These are phyloP conservation scores for Aspergillus cristatus DNA, from an alignment of 495 filamentous ascomycete genomes.

Conservation along the genomic window DNA sequence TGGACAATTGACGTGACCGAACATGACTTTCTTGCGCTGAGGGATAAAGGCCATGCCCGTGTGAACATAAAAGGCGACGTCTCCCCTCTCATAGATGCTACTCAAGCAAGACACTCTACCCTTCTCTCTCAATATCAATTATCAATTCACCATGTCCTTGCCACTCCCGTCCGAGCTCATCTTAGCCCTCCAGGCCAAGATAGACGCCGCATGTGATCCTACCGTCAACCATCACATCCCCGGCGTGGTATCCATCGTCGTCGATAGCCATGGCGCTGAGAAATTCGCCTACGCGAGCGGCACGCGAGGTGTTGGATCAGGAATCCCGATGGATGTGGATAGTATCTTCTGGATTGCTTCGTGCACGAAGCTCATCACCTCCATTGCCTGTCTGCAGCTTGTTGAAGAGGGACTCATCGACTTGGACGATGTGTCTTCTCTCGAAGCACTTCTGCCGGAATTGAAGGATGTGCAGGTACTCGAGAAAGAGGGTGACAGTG, in stretches of 20 bases:
- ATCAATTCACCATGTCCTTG: too few species aligned
- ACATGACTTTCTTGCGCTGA: too few species aligned
- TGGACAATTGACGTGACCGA: too few species aligned
- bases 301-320: slow-evolving; percentile 23
- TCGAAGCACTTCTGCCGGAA: slow-evolving; percentile 43
- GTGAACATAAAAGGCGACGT: too few species aligned
- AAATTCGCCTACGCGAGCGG: slow-evolving; percentile 41
- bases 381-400: slow-evolving; percentile 53
- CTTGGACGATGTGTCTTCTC: slow-evolving; percentile 40
- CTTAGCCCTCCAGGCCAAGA: too few species aligned
- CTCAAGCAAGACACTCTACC: too few species aligned
- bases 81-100: too few species aligned
- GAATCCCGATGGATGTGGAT: slow-evolving; percentile 41
- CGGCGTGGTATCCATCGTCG: slow-evolving; percentile 3
- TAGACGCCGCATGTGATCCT: too few species aligned
- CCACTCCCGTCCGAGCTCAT: too few species aligned
- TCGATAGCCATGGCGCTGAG: slow-evolving; percentile 28
- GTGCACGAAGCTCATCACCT: slow-evolving; percentile 48
- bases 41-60: too few species aligned
- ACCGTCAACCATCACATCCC: too few species aligned
- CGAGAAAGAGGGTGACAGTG: slow-evolving; percentile 22
- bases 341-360: slow-evolving; percentile 50
- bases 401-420: slow-evolving; percentile 45
- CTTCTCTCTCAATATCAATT: too few species aligned
- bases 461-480: slow-evolving; percentile 40